Evolutionary conservation across 2,329 filamentous ascomycete species (phyloP).

Genomic region (Colletotrichum sojae): DNA sequence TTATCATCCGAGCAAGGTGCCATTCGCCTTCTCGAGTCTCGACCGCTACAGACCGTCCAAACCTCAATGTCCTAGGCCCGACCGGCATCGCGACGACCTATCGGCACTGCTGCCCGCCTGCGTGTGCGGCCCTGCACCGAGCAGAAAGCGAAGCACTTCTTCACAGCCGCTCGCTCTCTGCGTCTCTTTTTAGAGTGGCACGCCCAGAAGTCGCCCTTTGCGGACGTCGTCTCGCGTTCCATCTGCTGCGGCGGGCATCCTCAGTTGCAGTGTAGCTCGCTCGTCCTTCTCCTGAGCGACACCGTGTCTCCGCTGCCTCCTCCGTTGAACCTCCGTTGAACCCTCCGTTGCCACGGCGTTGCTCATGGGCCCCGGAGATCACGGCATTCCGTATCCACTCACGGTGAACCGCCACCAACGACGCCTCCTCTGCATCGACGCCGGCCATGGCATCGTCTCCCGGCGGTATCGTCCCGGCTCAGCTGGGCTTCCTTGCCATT

Average conservation of each 20-base stretch:
- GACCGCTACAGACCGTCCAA: conserved; percentile 3
- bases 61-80: background rate
- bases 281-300: too few species aligned
- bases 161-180: conserved; percentile 8
- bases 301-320: background rate
- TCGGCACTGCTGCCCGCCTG: background rate
- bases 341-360: background rate
- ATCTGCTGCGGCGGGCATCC: background rate
- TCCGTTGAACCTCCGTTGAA: background rate
- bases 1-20: conserved; percentile 17
- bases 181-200: conserved; percentile 24
- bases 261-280: background rate
- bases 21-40: conserved; percentile 9
- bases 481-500: conserved; percentile 91
- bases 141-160: too few species aligned
- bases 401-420: conserved; percentile 4
- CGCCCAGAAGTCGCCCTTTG: background rate
- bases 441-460: conserved; percentile 38
- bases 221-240: background rate
- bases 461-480: conserved; percentile 76
- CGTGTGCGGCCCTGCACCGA: too few species aligned
- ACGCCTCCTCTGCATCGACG: background rate
- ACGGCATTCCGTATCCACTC: conserved; percentile 13
- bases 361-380: conserved; percentile 15
- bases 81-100: background rate